phyloP scores from a whole-genome alignment of 192 early-diverging fungal genomes.

The Glomus cerebriforme region DNA sequence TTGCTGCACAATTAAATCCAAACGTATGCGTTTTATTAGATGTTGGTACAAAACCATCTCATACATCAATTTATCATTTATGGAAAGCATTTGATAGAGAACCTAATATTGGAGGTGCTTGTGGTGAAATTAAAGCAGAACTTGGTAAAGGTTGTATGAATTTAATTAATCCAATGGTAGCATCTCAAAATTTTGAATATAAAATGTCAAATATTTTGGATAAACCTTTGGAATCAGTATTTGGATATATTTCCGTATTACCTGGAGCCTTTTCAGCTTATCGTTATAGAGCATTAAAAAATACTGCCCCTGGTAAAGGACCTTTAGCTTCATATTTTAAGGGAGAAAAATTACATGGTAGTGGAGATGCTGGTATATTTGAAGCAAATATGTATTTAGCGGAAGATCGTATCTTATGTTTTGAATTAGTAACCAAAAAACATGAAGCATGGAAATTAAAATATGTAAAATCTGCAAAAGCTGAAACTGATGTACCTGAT shows the following conservation, averaged over 20 bases:
- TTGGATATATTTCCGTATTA: conserved; percentile 94
- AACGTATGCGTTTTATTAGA: conserved; percentile 91
- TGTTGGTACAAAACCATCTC: conserved; percentile 87
- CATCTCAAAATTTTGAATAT: conserved; percentile 98
- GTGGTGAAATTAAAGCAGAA: conserved; percentile 91
- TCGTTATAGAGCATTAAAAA: conserved; percentile 81
- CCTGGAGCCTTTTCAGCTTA: conserved; percentile 98
- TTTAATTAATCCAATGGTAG: conserved; percentile 87
- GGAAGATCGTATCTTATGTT: conserved; percentile 93
- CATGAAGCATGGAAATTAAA: conserved; percentile 76
- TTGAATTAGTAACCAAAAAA: conserved; percentile 88
- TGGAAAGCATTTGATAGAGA: conserved; percentile 91
- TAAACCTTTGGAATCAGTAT: conserved; percentile 95
- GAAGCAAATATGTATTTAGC: conserved; percentile 94
- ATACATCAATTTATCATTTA: conserved; percentile 85
- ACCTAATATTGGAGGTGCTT: conserved; percentile 85
- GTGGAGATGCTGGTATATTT: conserved; percentile 65
- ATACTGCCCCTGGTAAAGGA: conserved; percentile 57
- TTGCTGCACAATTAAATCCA: conserved; percentile 77
- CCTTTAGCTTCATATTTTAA: conserved; percentile 88
- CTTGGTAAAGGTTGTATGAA: conserved; percentile 70
- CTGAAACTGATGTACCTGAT: conserved; percentile 92
- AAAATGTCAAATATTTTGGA: conserved; percentile 98
- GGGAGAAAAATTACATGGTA: conserved; percentile 79
- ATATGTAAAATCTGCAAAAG: conserved; percentile 88